Base-by-base conservation (phyloP, 1,284 basidiomycete species). In the Cutaneotrichosporon dermatis region DNA sequence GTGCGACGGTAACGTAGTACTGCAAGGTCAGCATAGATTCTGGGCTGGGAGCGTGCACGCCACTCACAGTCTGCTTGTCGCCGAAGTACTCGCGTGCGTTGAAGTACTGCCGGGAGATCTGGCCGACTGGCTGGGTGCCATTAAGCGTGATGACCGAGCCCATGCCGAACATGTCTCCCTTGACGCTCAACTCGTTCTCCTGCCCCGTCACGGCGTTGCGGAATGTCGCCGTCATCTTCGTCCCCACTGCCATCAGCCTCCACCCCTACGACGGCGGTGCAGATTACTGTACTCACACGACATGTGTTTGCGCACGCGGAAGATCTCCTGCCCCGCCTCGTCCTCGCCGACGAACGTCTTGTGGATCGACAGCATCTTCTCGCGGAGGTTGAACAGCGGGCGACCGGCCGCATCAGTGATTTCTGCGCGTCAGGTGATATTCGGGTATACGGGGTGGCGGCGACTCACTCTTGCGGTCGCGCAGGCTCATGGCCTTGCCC, bases 1-100 rank as follows among this genome's bases (percentile, higher is more conserved):
- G 75, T 3, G 78, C 78, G 34, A 79, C 72, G 0, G 70, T 74
- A 5, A 78, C 73, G 43, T 69, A 71, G 67, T 79, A 79, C 72
- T 75, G 51, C 16, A 13, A 25, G n/a, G n/a, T 53, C 25, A 51
- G 49, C 25, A 6, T 13, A 3, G 1, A 9, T 37, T 5, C 3
- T 40, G 37, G 37, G 37, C 37, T 39, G 37, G 37, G 37, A 9
- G 39, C 39, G 7, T 12, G 39, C 39, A 53, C 15, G 37, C 37
- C 37, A 68, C 72, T 60, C 39, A 75, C 75, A 25, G 73, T 74
- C 62, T 77, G 75, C 51, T 71, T 66, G 53, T 73, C 71, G 9
- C 54, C 59, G 16, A 74, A 73, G 6, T 75, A 42, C 61, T 77
- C 66, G 35, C 71, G 41, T 11, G 66, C 63, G 57, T 72, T 76